Evolutionary conservation across 1,139 yeast genomes (phyloP), one percentile per base, ranked within the genome.

Genomic region (Nakaseomyces sp.): DNA sequence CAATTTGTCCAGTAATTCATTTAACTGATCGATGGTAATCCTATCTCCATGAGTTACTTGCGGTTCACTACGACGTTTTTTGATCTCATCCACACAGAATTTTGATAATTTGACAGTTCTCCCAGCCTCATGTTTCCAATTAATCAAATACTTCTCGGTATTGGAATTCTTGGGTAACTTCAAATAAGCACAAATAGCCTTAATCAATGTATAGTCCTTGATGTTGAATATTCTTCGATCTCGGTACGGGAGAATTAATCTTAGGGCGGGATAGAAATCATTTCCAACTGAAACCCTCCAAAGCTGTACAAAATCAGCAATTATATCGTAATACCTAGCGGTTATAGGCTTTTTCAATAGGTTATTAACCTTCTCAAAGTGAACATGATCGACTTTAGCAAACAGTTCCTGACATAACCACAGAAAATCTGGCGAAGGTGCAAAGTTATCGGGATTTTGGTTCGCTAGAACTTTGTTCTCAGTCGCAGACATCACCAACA

Each of bases 261-360:
- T 65, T 12, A 84, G 69, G 0, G 80, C 79, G 0, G 93, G 91
- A 53, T 72, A 80, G 4, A 87, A 71, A 58, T 88, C 79, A 26
- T 70, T 61, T 0, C 95, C 95, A 3, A 85, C 81, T 26, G 76
- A 75, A 12, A 67, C 65, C 45, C 80, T 69, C 81, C 88, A 88
- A 19, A 73, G 65, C 3, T 66, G 61, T 40, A 84, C 68, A 58
- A 85, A 89, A 33, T 53, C 46, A 3, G 51, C 37, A 1, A 58
- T 54, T 8, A 52, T 47, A 40, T 57, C 58, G 24, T 48, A 46
- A 33, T 53, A 50, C 30, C 50, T 48, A 5, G 48, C 43, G 13
- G 51, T 44, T 10, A 49, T 36, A 12, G 62, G 51, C 40, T 56
- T 58, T 16, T 39, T 22, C 8, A 52, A 46, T 9, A 47, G 41